These are phyloP conservation scores for Dactylellina leptospora DNA, from an alignment of 2,329 filamentous ascomycete species.

Conservation along the genomic window DNA sequence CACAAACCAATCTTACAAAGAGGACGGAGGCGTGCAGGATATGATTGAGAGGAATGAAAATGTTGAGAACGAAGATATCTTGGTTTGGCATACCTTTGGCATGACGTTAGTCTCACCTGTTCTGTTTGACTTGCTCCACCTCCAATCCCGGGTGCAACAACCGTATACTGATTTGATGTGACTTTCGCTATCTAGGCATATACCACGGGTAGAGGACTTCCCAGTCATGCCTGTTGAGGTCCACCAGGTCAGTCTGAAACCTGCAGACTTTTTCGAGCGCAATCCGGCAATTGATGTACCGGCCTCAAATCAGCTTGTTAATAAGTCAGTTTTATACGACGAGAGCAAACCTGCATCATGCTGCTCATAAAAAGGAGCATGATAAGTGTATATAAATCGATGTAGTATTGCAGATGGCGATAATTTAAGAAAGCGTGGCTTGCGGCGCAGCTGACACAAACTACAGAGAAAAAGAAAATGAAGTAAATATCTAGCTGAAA, in stretches of 20 bases:
- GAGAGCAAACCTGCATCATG: slow-evolving; percentile 34
- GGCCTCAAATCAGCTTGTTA: slow-evolving; percentile 58
- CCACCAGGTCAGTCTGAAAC: slow-evolving; percentile 64
- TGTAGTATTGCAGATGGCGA: slow-evolving; percentile 12
- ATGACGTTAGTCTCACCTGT: slow-evolving; percentile 70
- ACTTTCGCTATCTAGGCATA: slow-evolving; percentile 45
- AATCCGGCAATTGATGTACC: slow-evolving; percentile 65
- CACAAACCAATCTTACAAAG: slow-evolving; percentile 66
- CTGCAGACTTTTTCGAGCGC: slow-evolving; percentile 60
- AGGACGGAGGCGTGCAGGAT: slow-evolving; percentile 65
- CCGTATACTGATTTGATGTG: slow-evolving; percentile 30
- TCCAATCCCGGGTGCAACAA: slow-evolving; percentile 24
- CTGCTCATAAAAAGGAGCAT: slow-evolving; percentile 34
- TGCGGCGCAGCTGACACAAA: slow-evolving; percentile 21
- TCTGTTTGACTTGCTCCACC: slow-evolving; percentile 14
- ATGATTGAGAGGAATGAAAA: slow-evolving; percentile 62
- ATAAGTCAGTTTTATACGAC: slow-evolving; percentile 42
- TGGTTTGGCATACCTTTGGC: slow-evolving; percentile 66
- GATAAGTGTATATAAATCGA: slow-evolving; percentile 14
- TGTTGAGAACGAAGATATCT: slow-evolving; percentile 65
- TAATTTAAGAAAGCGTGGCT: slow-evolving; percentile 17
- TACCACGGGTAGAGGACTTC: slow-evolving; percentile 54
- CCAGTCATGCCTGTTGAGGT: slow-evolving; percentile 74
- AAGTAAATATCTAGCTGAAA: slow-evolving; percentile 8
- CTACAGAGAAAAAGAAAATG: slow-evolving; percentile 32